Evolutionary conservation across 2,329 filamentous ascomycete species (phyloP).

Genomic region (Stemphylium lycopersici): DNA sequence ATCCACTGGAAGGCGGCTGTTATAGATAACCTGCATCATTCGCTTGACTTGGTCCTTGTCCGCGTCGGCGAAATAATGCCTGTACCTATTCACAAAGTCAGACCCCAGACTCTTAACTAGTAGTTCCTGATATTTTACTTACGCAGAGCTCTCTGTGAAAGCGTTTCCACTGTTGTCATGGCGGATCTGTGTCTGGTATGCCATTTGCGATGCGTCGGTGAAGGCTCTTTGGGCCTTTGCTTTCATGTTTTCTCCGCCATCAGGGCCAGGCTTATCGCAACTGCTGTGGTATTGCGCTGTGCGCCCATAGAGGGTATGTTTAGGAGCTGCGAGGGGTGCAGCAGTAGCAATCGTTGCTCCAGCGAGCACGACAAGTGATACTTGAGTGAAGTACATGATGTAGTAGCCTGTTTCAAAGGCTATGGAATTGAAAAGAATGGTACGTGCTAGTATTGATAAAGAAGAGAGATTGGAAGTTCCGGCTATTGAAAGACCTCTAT

Average conservation of each 20-base stretch:
- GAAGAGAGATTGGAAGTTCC: not conserved
- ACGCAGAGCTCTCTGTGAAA: not conserved
- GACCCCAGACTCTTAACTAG: not conserved
- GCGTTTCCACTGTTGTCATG: not conserved
- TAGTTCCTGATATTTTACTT: not conserved
- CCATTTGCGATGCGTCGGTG: not conserved
- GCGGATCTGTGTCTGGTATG: not conserved
- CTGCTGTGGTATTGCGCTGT: not conserved
- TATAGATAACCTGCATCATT: slow-evolving; percentile 13
- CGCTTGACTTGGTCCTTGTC: slow-evolving; percentile 12
- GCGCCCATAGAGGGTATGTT: not conserved
- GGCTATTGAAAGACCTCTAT: slow-evolving; percentile 4
- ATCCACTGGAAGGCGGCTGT: slow-evolving; percentile 11
- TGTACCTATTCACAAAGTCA: slow-evolving; percentile 6
- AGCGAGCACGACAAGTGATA: not conserved
- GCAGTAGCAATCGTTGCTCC: not conserved
- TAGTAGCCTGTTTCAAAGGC: not conserved
- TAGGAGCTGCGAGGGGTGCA: not conserved
- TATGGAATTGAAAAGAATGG: not conserved
- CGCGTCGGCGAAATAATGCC: slow-evolving; percentile 8
- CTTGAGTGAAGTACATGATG: slow-evolving; percentile 6
- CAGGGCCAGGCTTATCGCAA: not conserved
- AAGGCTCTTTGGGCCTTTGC: not conserved
- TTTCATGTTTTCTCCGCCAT: not conserved
- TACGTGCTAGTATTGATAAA: not conserved